Conservation (phyloP, 1,139 yeast species). For the Geotrichum siamense region DNA sequence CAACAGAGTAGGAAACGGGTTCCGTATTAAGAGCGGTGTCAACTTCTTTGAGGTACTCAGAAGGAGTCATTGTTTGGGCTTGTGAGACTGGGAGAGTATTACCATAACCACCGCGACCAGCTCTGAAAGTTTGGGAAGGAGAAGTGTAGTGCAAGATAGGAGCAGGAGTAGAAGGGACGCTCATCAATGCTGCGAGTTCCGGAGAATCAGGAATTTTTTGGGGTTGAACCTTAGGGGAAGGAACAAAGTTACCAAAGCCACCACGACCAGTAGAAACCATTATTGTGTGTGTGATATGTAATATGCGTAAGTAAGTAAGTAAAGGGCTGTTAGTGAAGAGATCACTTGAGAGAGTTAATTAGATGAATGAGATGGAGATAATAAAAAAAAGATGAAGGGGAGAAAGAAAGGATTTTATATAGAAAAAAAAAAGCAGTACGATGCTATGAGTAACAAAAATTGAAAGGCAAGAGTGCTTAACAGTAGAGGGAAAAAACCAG, state of each 20-base stretch:
- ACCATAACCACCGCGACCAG: slow-evolving; percentile 38
- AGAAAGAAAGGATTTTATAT: too few species aligned
- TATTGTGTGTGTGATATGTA: too few species aligned
- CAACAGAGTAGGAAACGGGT: slow-evolving; percentile 33
- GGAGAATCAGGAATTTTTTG: slow-evolving; percentile 15
- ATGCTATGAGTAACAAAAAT: too few species aligned
- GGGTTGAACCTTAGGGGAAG: slow-evolving; percentile 17
- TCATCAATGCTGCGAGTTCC: slow-evolving; percentile 14
- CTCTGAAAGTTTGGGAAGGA: slow-evolving; percentile 32
- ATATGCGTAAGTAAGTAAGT: too few species aligned
- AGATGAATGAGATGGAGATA: too few species aligned
- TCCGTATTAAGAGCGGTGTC: slow-evolving; percentile 30
- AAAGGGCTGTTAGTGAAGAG: too few species aligned
- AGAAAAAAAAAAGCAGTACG: too few species aligned
- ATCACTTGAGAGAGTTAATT: too few species aligned
- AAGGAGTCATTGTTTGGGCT: slow-evolving; percentile 31
- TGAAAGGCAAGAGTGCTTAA: too few species aligned
- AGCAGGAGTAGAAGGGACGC: slow-evolving; percentile 30
- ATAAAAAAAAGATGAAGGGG: too few species aligned
- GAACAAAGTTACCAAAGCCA: slow-evolving; percentile 31
- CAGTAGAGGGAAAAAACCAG: too few species aligned
- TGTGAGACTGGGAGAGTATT: slow-evolving; percentile 32
- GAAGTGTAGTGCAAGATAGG: slow-evolving; percentile 35
- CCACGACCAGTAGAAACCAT: slow-evolving; percentile 35
- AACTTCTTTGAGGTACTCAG: slow-evolving; percentile 33